phyloP scores from a whole-genome alignment of 768 basidiomycete species.

The Calvatia gigantea region DNA sequence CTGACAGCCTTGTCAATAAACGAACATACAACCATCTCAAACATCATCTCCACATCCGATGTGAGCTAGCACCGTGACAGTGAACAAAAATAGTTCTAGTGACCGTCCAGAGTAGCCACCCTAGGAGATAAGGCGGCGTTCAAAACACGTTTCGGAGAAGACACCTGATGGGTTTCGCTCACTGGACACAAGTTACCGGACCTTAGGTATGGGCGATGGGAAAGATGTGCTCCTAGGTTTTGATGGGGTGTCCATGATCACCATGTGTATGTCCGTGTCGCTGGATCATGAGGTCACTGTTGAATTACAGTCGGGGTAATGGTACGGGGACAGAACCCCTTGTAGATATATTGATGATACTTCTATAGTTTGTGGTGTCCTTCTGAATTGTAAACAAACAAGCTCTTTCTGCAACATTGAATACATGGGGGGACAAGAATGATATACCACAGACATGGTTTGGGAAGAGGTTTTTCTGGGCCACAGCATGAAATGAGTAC shows the following conservation, averaged over 20 bases:
- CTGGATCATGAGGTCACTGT: background rate
- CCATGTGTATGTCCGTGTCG: background rate
- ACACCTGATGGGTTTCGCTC: background rate
- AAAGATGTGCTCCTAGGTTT: background rate
- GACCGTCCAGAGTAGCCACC: background rate
- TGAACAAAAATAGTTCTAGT: background rate
- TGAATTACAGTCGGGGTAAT: background rate
- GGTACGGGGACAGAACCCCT: background rate
- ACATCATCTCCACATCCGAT: slow-evolving; percentile 1
- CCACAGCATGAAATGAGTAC: background rate
- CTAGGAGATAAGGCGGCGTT: slow-evolving; percentile 4
- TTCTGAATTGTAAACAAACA: background rate
- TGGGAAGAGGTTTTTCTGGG: background rate
- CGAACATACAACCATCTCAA: background rate
- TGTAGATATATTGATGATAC: background rate
- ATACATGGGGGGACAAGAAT: background rate
- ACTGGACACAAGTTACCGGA: slow-evolving; percentile 6
- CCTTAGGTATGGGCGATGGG: slow-evolving; percentile 1
- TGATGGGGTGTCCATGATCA: background rate
- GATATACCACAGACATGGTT: background rate
- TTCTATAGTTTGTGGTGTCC: background rate
- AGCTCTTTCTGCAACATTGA: background rate
- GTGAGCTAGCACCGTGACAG: too few species aligned
- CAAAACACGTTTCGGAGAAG: background rate
- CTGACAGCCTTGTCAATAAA: background rate